Evolutionary conservation across 2,329 filamentous ascomycete species (phyloP), one percentile per base, ranked within the genome.

Genomic region (Colletotrichum sojae): DNA sequence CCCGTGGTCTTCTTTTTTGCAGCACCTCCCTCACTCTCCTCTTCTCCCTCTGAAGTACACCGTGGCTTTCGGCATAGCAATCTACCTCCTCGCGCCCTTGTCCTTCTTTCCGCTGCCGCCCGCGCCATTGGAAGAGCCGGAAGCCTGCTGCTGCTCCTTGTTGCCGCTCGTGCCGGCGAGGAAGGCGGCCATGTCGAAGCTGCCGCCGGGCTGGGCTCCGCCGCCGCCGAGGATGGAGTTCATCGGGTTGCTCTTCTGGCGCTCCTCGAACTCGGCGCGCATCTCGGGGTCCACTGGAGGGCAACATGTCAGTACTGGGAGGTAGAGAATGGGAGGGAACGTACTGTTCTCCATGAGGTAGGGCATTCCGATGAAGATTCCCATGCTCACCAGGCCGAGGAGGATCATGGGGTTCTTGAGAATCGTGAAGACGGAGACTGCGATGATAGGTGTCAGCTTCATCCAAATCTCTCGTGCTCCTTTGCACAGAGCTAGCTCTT

Each of bases 391-490:
- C 40, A 97, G 82, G 5, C 92, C 94, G 84, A 99, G 92, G 70
- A 99, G 87, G 72, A 98, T 98, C 94, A 98, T 98, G 4, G 96
- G 96, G 78, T 94, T 97, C 85, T 96, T 96, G 75, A 98, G 85
- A 64, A 98, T 90, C 67, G 88, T 89, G 66, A 98, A 77, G n/a
- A 95, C 86, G 18, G 91, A 94, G 82, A 95, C 92, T 94, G 73
- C 51, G 5, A 56, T 15, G 4, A 3, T 6, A 20, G 10, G 6
- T 22, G n/a, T 69, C 53, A 66, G 57, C 58, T 52, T 25, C n/a
- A n/a, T 52, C 25, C 6, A 8, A 6, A 31, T 16, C 22, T 52
- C 13, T 15, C 27, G 4, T 31, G 20, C 6, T 15, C 5, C 25
- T 46, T 16, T 45, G 20, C 22, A 15, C 6, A 16, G 5, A 16